These are phyloP conservation scores for Pseudocercospora cruenta DNA, from an alignment of 2,329 filamentous ascomycete species.

Conservation along the genomic window DNA sequence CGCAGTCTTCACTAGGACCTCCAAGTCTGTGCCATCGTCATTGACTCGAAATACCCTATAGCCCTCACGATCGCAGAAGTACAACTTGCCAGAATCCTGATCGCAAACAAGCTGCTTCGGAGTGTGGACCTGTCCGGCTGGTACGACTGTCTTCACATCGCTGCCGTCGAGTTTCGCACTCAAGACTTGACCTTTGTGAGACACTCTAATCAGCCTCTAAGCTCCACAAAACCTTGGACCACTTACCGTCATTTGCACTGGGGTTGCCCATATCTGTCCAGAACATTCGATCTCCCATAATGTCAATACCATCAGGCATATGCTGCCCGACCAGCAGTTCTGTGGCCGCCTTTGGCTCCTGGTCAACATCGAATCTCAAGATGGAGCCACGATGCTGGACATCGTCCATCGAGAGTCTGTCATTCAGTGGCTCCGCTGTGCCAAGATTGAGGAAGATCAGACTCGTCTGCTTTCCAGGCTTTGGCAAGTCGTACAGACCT, in stretches of 20 bases:
- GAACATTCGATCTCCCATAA: slow-evolving; percentile 36
- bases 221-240: slow-evolving; percentile 9
- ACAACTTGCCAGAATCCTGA: slow-evolving; percentile 37
- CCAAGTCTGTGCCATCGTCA: slow-evolving; percentile 40
- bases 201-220: neutral
- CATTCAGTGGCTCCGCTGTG: slow-evolving; percentile 15
- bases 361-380: slow-evolving; percentile 22
- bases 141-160: slow-evolving; percentile 49
- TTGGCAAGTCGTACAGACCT: slow-evolving; percentile 11
- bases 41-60: slow-evolving; percentile 41
- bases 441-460: slow-evolving; percentile 28
- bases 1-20: slow-evolving; percentile 44
- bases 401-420: slow-evolving; percentile 17
- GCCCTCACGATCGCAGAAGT: slow-evolving; percentile 51
- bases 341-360: slow-evolving; percentile 29
- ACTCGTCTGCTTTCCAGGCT: slow-evolving; percentile 15
- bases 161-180: slow-evolving; percentile 51
- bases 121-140: slow-evolving; percentile 53
- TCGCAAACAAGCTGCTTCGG: slow-evolving; percentile 48
- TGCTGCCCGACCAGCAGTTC: neutral
- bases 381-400: slow-evolving; percentile 25
- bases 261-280: slow-evolving; percentile 36
- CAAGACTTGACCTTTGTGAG: slow-evolving; percentile 16
- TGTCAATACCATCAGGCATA: slow-evolving; percentile 40
- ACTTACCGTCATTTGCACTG: slow-evolving; percentile 26